Conservation (phyloP, 768 basidiomycete species). For the Stropharia rugosoannulata region DNA sequence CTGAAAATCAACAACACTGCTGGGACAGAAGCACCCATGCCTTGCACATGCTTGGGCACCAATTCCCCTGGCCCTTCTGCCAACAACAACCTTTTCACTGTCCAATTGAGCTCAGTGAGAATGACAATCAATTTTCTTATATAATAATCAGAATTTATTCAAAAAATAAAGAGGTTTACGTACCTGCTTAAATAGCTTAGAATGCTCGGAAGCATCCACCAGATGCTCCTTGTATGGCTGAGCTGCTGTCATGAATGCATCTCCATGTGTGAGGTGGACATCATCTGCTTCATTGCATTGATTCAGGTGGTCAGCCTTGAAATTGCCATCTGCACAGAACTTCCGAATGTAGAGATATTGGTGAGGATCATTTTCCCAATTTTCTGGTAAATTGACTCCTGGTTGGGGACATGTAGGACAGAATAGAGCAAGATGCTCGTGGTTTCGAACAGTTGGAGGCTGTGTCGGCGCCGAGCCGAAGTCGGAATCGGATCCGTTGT, state of each 20-base stretch:
- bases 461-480: no score
- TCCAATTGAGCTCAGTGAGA: background rate
- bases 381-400: constrained; percentile 16
- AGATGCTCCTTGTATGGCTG: no score
- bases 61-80: constrained; percentile 28
- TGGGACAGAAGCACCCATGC: constrained; percentile 16
- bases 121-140: constrained; percentile 5
- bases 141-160: no score
- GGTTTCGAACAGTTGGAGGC: background rate
- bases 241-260: background rate
- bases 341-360: constrained; percentile 12
- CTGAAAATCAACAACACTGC: constrained; percentile 15
- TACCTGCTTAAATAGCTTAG: no score
- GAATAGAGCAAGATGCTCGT: constrained; percentile 13
- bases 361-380: constrained; percentile 11
- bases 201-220: no score
- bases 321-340: constrained; percentile 25
- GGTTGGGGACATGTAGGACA: constrained; percentile 23
- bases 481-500: no score
- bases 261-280: constrained; percentile 24
- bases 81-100: background rate
- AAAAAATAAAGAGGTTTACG: background rate
- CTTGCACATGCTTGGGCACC: constrained; percentile 21
- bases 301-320: constrained; percentile 23
- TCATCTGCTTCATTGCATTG: constrained; percentile 21